Conservation (phyloP, 768 basidiomycete species). For the Leucogyrophana mollusca region DNA sequence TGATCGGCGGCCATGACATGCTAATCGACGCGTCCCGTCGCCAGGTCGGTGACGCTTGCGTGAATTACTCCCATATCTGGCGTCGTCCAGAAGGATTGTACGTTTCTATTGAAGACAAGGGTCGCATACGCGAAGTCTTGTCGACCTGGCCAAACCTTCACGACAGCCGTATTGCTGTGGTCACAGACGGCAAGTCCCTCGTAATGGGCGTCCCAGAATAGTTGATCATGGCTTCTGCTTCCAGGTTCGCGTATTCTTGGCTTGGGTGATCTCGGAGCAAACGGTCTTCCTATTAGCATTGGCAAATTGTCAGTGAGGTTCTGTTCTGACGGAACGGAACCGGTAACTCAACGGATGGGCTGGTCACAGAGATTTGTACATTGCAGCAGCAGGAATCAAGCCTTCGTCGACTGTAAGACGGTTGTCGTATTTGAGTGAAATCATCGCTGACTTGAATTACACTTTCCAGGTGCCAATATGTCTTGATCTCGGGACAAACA, state of each 20-base stretch:
- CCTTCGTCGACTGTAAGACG: slow-evolving; percentile 42
- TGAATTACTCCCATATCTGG: slow-evolving; percentile 70
- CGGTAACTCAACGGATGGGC: background rate
- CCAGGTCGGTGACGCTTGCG: slow-evolving; percentile 69
- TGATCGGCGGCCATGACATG: slow-evolving; percentile 9
- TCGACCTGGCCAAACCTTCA: slow-evolving; percentile 45
- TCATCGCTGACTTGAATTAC: background rate
- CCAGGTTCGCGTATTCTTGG: slow-evolving; percentile 72
- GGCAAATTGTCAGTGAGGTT: slow-evolving; percentile 60
- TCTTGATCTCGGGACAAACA: slow-evolving; percentile 78
- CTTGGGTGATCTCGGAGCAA: slow-evolving; percentile 47
- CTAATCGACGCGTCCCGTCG: background rate
- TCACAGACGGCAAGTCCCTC: slow-evolving; percentile 59
- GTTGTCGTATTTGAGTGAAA: background rate
- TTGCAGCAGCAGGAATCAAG: slow-evolving; percentile 67
- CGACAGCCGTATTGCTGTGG: slow-evolving; percentile 64
- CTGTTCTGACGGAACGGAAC: too few relatives aligned
- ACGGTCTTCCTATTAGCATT: slow-evolving; percentile 55
- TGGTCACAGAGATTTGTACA: slow-evolving; percentile 55
- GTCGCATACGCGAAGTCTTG: slow-evolving; percentile 57
- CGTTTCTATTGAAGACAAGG: slow-evolving; percentile 67
- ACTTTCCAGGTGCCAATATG: slow-evolving; percentile 54
- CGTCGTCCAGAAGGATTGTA: slow-evolving; percentile 59
- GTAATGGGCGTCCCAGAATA: background rate
- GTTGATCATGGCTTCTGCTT: background rate